Evolutionary conservation across 1,284 basidiomycete genomes (phyloP).

Genomic region (Apiotrichum gracile): DNA sequence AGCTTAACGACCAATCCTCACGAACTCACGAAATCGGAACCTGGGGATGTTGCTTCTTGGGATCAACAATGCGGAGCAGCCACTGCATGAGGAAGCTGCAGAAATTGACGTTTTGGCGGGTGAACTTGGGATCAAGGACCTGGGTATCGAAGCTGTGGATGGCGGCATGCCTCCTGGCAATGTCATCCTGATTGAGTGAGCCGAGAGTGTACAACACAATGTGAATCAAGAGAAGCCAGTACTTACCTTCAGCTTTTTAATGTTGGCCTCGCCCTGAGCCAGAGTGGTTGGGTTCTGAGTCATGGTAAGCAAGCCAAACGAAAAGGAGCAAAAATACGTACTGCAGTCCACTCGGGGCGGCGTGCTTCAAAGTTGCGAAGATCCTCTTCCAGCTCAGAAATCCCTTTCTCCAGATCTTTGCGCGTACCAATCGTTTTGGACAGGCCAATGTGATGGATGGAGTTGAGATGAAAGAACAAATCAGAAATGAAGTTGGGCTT

Average conservation of each 20-base stretch:
- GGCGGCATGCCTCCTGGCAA: slow-evolving; percentile 59
- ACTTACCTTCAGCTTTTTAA: slow-evolving; percentile 65
- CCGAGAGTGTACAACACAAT: background rate
- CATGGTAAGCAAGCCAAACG: background rate
- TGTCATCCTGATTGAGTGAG: slow-evolving; percentile 54
- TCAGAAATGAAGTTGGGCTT: slow-evolving; percentile 85
- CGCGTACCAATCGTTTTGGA: slow-evolving; percentile 71
- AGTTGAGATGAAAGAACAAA: slow-evolving; percentile 80
- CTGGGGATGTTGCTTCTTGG: slow-evolving; percentile 69
- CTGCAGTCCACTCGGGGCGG: slow-evolving; percentile 62
- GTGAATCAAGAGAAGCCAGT: no score
- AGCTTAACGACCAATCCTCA: background rate
- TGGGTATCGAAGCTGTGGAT: slow-evolving; percentile 79
- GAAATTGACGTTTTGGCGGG: slow-evolving; percentile 74
- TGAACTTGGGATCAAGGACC: slow-evolving; percentile 77
- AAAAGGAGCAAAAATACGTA: slow-evolving; percentile 45
- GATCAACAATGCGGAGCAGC: slow-evolving; percentile 90
- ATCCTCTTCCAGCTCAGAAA: slow-evolving; percentile 71
- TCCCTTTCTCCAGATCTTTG: slow-evolving; percentile 63
- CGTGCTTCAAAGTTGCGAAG: slow-evolving; percentile 66
- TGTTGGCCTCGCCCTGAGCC: slow-evolving; percentile 54
- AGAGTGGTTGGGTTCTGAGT: slow-evolving; percentile 46
- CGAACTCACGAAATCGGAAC: slow-evolving; percentile 59
- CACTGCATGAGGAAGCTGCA: slow-evolving; percentile 87
- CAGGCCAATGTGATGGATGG: slow-evolving; percentile 80